Evolutionary conservation across 2,329 filamentous ascomycete species (phyloP).

Genomic region (Neonectria magnoliae): DNA sequence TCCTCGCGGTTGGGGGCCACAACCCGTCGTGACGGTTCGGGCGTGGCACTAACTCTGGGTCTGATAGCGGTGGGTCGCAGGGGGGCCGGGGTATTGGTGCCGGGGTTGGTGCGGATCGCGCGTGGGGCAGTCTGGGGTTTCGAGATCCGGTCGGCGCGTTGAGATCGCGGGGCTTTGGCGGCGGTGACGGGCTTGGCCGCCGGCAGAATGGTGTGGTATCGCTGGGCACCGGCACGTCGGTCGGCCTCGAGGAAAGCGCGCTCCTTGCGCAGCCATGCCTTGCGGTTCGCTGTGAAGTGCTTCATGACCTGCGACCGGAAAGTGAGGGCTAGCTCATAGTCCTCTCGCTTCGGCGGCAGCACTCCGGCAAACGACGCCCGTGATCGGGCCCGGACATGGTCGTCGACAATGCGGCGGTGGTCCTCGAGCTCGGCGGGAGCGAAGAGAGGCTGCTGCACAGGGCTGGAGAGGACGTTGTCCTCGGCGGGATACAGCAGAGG

Average conservation of each 20-base stretch:
- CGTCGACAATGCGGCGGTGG: conserved; percentile 59
- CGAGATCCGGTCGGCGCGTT: conserved; percentile 48
- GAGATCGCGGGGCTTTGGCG: conserved; percentile 42
- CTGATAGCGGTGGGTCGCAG: conserved; percentile 39
- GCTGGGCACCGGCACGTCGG: conserved; percentile 53
- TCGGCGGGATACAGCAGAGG: conserved; percentile 67
- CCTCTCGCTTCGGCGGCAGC: conserved; percentile 60
- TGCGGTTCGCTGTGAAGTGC: conserved; percentile 55
- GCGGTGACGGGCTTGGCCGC: conserved; percentile 49
- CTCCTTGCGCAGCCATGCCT: conserved; percentile 61
- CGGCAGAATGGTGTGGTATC: conserved; percentile 55
- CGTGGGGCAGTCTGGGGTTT: conserved; percentile 50
- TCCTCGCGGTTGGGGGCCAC: conserved; percentile 79
- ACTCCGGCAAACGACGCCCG: conserved; percentile 54
- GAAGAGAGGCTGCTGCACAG: conserved; percentile 63
- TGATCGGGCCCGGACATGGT: conserved; percentile 59
- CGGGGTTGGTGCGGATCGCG: conserved; percentile 47
- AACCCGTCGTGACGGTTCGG: conserved; percentile 61
- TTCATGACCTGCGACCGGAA: conserved; percentile 64
- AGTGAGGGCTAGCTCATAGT: conserved; percentile 63
- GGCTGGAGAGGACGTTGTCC: conserved; percentile 52
- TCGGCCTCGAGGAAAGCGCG: conserved; percentile 60
- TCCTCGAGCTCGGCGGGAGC: conserved; percentile 52
- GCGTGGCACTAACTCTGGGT: conserved; percentile 56
- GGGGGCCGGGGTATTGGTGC: conserved; percentile 37